Evolutionary conservation across 2,329 filamentous ascomycete genomes (phyloP).

Genomic region (Xylaria arbuscula): DNA sequence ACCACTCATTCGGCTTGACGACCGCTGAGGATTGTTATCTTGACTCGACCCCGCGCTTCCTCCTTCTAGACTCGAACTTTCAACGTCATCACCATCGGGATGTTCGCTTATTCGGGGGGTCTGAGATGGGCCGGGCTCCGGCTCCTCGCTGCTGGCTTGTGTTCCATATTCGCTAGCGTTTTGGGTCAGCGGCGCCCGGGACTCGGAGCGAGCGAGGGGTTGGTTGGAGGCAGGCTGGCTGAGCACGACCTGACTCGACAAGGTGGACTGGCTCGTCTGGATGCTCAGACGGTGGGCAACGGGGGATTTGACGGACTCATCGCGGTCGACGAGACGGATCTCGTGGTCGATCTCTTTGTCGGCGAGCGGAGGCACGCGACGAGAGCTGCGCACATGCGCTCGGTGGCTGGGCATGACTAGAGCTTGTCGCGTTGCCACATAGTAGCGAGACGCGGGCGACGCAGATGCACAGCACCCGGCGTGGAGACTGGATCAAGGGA

Average conservation of each 20-base stretch:
- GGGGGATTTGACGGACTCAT: conserved; percentile 55
- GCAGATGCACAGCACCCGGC: conserved; percentile 33
- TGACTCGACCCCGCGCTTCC: conserved; percentile 1
- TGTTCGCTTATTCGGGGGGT: conserved; percentile 29
- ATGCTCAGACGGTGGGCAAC: conserved; percentile 36
- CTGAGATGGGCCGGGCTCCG: conserved; percentile 38
- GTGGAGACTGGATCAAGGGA: neutral
- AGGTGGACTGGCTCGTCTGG: conserved; percentile 32
- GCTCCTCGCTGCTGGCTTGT: conserved; percentile 28
- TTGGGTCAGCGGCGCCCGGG: conserved; percentile 40
- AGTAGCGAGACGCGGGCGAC: conserved; percentile 41
- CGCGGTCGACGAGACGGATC: conserved; percentile 75
- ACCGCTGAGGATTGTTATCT: conserved; percentile 22
- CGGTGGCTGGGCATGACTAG: conserved; percentile 55
- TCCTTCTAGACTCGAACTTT: conserved; percentile 12
- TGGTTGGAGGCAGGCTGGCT: conserved; percentile 38
- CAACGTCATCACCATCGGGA: conserved; percentile 24
- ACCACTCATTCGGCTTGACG: conserved; percentile 2
- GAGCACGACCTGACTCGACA: conserved; percentile 29
- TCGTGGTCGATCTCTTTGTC: conserved; percentile 76
- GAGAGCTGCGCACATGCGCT: conserved; percentile 59
- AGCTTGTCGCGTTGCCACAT: conserved; percentile 41
- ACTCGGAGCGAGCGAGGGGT: conserved; percentile 43
- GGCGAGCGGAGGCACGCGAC: conserved; percentile 65
- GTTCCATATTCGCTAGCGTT: conserved; percentile 31